These are phyloP conservation scores for maize (Zea mays) DNA, from an alignment of 176 grass and related monocot species.

Conservation along the genomic window DNA sequence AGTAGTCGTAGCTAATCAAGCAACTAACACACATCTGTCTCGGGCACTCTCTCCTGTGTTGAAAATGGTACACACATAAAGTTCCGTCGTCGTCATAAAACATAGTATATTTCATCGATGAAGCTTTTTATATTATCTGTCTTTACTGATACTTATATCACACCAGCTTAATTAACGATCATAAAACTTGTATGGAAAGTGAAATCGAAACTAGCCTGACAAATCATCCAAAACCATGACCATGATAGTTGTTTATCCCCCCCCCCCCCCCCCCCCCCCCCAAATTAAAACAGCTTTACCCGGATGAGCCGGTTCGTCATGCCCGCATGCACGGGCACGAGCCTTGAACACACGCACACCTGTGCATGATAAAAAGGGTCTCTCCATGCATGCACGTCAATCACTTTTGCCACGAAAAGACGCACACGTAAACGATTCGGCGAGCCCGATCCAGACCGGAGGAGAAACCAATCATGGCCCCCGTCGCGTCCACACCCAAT, in stretches of 20 bases:
- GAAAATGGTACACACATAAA: too few relatives aligned
- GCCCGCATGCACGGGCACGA: slow-evolving; percentile 6
- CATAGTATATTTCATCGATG: too few relatives aligned
- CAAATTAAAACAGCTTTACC: slow-evolving; percentile 29
- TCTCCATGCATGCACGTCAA: slow-evolving; percentile 45
- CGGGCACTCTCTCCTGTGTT: too few relatives aligned
- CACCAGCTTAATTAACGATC: too few relatives aligned
- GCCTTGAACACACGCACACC: slow-evolving; percentile 33
- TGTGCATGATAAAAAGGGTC: slow-evolving; percentile 44
- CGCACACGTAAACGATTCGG: slow-evolving; percentile 37
- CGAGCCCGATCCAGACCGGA: not conserved
- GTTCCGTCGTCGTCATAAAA: too few relatives aligned
- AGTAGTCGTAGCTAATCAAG: slow-evolving; percentile 41
- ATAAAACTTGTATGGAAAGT: too few relatives aligned
- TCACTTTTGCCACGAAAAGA: slow-evolving; percentile 52
- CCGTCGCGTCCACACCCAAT: not conserved
- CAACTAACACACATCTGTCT: not conserved
- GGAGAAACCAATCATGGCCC: slow-evolving; percentile 1
- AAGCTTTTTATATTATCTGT: too few relatives aligned
- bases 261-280: not conserved
- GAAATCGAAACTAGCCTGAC: too few relatives aligned
- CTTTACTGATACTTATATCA: too few relatives aligned
- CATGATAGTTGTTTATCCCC: slow-evolving; percentile 31
- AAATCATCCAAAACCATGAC: slow-evolving; percentile 16
- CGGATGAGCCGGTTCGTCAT: slow-evolving; percentile 21